Conservation (phyloP, 2,329 filamentous ascomycete genomes). For the Cercospora zeae-maydis region DNA sequence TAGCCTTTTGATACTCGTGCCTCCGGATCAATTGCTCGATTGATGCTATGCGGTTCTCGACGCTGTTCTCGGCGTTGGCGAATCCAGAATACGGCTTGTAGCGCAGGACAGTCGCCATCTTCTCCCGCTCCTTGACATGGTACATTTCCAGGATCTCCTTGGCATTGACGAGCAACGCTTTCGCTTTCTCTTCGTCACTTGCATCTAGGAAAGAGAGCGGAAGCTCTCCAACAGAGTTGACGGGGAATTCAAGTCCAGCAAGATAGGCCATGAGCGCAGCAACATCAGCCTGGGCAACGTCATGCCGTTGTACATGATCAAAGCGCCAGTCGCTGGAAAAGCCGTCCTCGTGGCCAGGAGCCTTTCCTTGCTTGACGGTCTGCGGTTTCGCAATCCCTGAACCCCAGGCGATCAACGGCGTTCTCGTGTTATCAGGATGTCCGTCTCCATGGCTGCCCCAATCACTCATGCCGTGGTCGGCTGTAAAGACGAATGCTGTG, state of each 20-base stretch:
- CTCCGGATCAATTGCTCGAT: slow-evolving; percentile 66
- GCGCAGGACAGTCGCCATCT: slow-evolving; percentile 68
- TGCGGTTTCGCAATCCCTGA: slow-evolving; percentile 79
- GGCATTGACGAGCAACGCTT: slow-evolving; percentile 79
- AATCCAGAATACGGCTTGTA: slow-evolving; percentile 75
- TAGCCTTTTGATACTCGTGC: slow-evolving; percentile 70
- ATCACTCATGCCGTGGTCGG: slow-evolving; percentile 98
- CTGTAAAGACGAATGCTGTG: slow-evolving; percentile 94
- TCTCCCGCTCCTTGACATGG: slow-evolving; percentile 82
- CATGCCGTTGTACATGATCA: slow-evolving; percentile 75
- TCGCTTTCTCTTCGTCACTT: slow-evolving; percentile 70
- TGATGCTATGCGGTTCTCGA: slow-evolving; percentile 62
- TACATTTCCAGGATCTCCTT: slow-evolving; percentile 93
- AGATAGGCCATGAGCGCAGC: slow-evolving; percentile 95
- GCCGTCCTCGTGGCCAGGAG: slow-evolving; percentile 79
- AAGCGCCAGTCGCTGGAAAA: slow-evolving; percentile 88
- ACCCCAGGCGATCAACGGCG: slow-evolving; percentile 88
- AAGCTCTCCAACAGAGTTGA: slow-evolving; percentile 92
- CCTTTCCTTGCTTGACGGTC: slow-evolving; percentile 52
- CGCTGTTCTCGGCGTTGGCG: slow-evolving; percentile 58
- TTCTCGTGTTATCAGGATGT: slow-evolving; percentile 94
- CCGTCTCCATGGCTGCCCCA: slow-evolving; percentile 99
- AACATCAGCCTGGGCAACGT: slow-evolving; percentile 90
- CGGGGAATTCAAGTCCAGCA: slow-evolving; percentile 81
- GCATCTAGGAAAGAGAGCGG: slow-evolving; percentile 78